phyloP scores from a whole-genome alignment of 192 early-diverging fungal species.

The Thamnidium elegans region DNA sequence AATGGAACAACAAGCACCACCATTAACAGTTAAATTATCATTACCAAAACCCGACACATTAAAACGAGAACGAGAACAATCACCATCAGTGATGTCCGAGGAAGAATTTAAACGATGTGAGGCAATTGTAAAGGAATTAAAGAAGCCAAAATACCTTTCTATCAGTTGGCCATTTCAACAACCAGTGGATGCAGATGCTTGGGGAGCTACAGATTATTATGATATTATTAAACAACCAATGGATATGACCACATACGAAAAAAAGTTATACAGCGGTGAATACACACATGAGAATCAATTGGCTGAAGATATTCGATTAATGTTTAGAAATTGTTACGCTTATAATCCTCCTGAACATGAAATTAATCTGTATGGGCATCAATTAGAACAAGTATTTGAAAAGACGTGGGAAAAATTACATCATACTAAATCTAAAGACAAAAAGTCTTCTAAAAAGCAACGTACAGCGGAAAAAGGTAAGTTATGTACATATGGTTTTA shows the following conservation, averaged over 20 bases:
- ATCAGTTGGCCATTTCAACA: slow-evolving; percentile 56
- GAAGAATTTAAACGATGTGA: slow-evolving; percentile 27
- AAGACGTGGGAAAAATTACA: slow-evolving; percentile 53
- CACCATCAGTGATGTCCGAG: slow-evolving; percentile 6
- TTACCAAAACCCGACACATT: background rate
- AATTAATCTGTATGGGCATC: slow-evolving; percentile 61
- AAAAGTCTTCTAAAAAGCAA: background rate
- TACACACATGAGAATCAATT: slow-evolving; percentile 63
- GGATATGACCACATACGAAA: slow-evolving; percentile 69
- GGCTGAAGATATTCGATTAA: slow-evolving; percentile 62
- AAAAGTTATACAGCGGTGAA: slow-evolving; percentile 56
- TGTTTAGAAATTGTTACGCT: slow-evolving; percentile 73
- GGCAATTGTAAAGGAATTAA: slow-evolving; percentile 23
- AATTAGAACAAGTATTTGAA: slow-evolving; percentile 67
- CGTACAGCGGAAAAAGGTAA: background rate
- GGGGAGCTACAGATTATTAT: slow-evolving; percentile 81
- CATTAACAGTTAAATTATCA: background rate
- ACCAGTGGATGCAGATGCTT: slow-evolving; percentile 81
- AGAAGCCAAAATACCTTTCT: slow-evolving; percentile 13
- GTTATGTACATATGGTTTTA: no score
- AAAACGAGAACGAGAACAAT: background rate
- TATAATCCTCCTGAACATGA: slow-evolving; percentile 62
- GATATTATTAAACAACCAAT: slow-evolving; percentile 74
- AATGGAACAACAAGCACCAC: background rate
- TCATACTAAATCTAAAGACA: background rate